Base-by-base conservation (phyloP, 2,329 filamentous ascomycete genomes). In the Exophiala aquamarina region DNA sequence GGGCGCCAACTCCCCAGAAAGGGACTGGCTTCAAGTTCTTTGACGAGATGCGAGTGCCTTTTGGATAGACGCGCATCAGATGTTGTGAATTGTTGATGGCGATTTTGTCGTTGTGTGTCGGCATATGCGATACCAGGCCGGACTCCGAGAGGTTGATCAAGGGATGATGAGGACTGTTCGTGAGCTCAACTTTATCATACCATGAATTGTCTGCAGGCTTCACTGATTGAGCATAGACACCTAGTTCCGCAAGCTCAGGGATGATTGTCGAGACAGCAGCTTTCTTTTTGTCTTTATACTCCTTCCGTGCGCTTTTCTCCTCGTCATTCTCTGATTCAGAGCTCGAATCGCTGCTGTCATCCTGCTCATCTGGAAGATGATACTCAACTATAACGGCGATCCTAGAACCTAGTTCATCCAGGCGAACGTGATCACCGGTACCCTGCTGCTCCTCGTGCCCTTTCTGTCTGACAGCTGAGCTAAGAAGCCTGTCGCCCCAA, bases 351-450 rank as follows among this genome's bases (percentile, higher is more conserved):
- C 52, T 39, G 7, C 46, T 46, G 23, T 44, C 41, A 13, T 35
- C 28, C 19, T 36, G 39, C 2, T 56, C 55, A 19, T 45, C 33
- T 14, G 57, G 48, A 23, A 56, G 52, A 35, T 59, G 57, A 34
- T 58, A 58, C 42, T 59, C 57, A 18, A 59, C 57, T 15, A 59
- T 59, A 20, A 59, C 37, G 26, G 45, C 46, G n/a, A 59, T 56
- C 41, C 54, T 59, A 3, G 53, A 52, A 15, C 44, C 50, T 19
- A 59, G 51, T 17, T 59, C 57, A 31, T 44, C 50, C n/a, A 58
- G 45, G 5, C 28, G 44, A 31, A 58, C 53, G 37, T 59, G 53
- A 9, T 52, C 49, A n/a, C 48, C 55, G 2, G 47, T 44, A 13
- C 55, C 54, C 26, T 53, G 34, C 37, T 56, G 55, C 39, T 56